Evolutionary conservation across 495 filamentous ascomycete species (phyloP), one percentile per base, ranked within the genome.

Genomic region (Lepraria neglecta): DNA sequence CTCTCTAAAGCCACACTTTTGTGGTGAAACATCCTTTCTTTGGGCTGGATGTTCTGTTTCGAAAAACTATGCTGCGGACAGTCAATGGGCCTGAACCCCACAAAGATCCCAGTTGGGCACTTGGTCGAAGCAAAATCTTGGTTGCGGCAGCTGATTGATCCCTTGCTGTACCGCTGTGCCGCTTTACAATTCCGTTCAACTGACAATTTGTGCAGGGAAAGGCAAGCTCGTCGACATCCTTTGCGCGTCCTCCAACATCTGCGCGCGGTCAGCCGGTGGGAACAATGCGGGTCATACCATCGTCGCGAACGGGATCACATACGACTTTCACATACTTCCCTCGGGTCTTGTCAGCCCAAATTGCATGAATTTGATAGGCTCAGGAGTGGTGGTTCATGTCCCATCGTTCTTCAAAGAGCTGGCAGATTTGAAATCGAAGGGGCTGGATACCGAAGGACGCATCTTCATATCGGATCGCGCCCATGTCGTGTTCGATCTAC

Each of bases 391-490:
- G 58, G 82, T 96, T 60, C 88, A 96, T 77, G 79, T 95, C 51
- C 88, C 88, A 54, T 81, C 80, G 50, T 94, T 97, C 81, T 95
- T 95, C 82, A 85, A 87, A 71, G 92, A 97, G 74, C 78, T 96
- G 59, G 79, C 80, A 54, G 79, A 79, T 30, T 73, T 92, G 17
- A 80, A 90, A 69, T 74, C 74, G 45, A 88, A 95, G 75, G 91
- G 91, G 19, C 73, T 95, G 54, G 70, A 79, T 21, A 78, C 81
- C 62, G 80, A 81, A 30, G 79, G 81, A 64, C 82, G 91, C 65
- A 83, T 95, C 56, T 87, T 88, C 71, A 81, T 96, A 71, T 86
- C 82, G 31, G 88, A 92, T 69, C 83, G 92, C 62, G 87, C 86
- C 40, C 91, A 95, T 69, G 80, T 97, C 62, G 85, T 88, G 66